phyloP scores from a whole-genome alignment of 257 asterid species.

The Solanum chiquidenum region DNA sequence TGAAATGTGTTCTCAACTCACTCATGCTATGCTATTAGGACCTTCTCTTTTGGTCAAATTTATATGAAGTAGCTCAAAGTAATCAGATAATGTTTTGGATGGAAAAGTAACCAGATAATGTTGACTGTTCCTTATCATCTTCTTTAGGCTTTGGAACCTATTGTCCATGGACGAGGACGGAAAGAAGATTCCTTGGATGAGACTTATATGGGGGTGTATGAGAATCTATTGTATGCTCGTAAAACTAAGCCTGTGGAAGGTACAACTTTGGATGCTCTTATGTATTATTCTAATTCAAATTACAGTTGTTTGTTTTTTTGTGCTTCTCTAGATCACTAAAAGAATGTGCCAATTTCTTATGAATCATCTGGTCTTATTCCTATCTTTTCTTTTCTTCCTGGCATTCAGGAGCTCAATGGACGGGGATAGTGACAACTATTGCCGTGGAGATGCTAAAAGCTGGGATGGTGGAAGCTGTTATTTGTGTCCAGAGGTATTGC shows the following conservation, averaged over 20 bases:
- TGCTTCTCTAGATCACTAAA: background rate
- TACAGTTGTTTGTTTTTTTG: background rate
- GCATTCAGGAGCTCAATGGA: constrained; percentile 90
- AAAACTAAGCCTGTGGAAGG: constrained; percentile 89
- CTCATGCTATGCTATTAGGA: background rate
- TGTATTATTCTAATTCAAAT: background rate
- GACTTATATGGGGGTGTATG: constrained; percentile 80
- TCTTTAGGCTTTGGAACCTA: constrained; percentile 66
- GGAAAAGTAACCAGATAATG: background rate
- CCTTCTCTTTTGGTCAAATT: background rate
- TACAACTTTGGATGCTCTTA: constrained; percentile 12
- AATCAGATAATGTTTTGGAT: background rate
- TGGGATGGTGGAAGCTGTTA: constrained; percentile 93
- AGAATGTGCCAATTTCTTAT: background rate
- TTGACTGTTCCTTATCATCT: background rate
- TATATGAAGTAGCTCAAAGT: background rate
- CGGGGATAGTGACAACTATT: constrained; percentile 98
- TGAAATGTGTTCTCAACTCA: background rate
- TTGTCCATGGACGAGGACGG: constrained; percentile 95
- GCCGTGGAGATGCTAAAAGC: constrained; percentile 92
- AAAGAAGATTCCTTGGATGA: constrained; percentile 71
- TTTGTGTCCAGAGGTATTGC: constrained; percentile 85
- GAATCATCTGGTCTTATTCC: background rate
- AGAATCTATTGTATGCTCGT: constrained; percentile 79
- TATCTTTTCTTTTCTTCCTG: background rate